Evolutionary conservation across 768 basidiomycete genomes (phyloP).

Genomic region (Leccinellum luteum): DNA sequence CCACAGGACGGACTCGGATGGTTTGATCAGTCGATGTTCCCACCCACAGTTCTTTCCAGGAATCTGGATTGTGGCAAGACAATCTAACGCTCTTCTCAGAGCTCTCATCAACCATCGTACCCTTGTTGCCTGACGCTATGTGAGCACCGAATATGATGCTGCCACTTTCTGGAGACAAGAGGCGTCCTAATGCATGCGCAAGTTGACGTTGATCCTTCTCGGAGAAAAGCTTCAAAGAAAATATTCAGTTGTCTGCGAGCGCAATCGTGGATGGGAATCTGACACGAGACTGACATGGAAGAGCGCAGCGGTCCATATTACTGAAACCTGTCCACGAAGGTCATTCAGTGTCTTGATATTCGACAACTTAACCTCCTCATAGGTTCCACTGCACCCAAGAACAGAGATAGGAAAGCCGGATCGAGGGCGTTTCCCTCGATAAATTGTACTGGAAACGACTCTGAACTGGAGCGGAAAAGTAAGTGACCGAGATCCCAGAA

Average conservation of each 20-base stretch:
- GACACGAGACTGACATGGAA: constrained; percentile 36
- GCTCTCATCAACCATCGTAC: too few species aligned
- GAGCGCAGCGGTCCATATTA: constrained; percentile 48
- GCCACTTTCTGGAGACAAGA: constrained; percentile 28
- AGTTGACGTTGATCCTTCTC: constrained; percentile 25
- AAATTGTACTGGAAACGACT: constrained; percentile 54
- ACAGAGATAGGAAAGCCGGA: constrained; percentile 38
- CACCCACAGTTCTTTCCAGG: constrained; percentile 29
- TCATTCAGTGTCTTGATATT: constrained; percentile 42
- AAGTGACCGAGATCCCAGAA: constrained; percentile 47
- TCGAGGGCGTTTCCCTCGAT: constrained; percentile 56
- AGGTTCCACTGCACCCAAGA: constrained; percentile 18
- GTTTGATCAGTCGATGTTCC: not conserved
- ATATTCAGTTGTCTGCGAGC: constrained; percentile 21
- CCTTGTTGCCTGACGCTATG: constrained; percentile 12
- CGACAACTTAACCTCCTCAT: constrained; percentile 22
- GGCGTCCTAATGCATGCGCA: constrained; percentile 23
- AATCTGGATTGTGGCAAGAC: constrained; percentile 27
- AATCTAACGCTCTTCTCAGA: constrained; percentile 1
- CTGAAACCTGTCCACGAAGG: constrained; percentile 45
- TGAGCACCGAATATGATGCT: constrained; percentile 33
- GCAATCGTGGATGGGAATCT: constrained; percentile 16
- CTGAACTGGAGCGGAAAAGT: constrained; percentile 35
- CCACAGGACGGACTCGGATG: not conserved
- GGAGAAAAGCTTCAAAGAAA: constrained; percentile 27